These are phyloP conservation scores for Claviceps humidiphila DNA, from an alignment of 2,329 filamentous ascomycete species.

Conservation along the genomic window DNA sequence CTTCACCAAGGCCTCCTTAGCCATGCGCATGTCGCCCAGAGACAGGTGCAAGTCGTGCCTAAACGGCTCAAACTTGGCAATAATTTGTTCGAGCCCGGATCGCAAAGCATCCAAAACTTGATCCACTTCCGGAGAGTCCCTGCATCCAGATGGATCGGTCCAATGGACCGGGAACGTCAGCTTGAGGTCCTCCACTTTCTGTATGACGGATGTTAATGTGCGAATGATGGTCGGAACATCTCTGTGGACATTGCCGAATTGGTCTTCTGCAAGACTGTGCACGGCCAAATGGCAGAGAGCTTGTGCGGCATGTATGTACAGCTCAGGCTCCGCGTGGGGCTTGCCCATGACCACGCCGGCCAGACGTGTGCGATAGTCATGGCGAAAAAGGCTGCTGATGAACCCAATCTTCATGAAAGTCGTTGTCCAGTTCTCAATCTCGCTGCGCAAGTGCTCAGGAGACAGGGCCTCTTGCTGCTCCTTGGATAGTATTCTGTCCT, in stretches of 20 bases:
- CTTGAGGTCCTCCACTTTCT: conserved; percentile 56
- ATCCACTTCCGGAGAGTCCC: conserved; percentile 54
- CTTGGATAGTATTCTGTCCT: conserved; percentile 33
- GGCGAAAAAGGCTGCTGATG: conserved; percentile 56
- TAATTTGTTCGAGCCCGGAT: conserved; percentile 48
- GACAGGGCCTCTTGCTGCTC: conserved; percentile 42
- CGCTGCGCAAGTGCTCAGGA: conserved; percentile 33
- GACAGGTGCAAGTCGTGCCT: conserved; percentile 56
- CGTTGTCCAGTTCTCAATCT: conserved; percentile 34
- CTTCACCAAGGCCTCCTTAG: conserved; percentile 47
- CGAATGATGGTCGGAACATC: conserved; percentile 66
- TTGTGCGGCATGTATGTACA: conserved; percentile 60
- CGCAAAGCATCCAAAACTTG: conserved; percentile 52
- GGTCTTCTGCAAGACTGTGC: conserved; percentile 65
- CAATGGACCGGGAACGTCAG: conserved; percentile 51
- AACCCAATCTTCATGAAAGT: conserved; percentile 33
- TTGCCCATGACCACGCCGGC: conserved; percentile 57
- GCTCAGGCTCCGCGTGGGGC: conserved; percentile 55
- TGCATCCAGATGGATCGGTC: conserved; percentile 56
- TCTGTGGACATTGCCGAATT: conserved; percentile 72
- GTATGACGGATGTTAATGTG: conserved; percentile 55
- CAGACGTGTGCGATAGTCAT: conserved; percentile 52
- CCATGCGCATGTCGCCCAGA: conserved; percentile 57
- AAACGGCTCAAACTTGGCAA: conserved; percentile 64
- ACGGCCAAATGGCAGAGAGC: conserved; percentile 57